Conservation (phyloP, 306 rosid genomes). For the Begonia masoniana region DNA sequence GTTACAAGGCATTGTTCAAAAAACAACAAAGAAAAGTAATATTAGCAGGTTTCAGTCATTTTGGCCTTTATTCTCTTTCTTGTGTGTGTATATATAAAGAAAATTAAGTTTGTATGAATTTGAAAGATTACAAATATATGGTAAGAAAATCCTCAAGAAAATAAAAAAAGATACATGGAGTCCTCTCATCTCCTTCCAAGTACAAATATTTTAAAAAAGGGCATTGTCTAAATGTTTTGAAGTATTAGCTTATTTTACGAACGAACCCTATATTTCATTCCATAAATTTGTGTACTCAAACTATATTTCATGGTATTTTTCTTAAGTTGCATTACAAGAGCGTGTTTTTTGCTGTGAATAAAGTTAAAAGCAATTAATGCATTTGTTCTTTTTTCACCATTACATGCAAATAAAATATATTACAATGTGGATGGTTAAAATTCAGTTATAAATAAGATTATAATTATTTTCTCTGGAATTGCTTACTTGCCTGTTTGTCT, state of each 20-base stretch:
- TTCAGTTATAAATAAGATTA: background rate
- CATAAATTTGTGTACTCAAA: no score
- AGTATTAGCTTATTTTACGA: no score
- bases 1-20: slow-evolving; percentile 26
- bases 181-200: background rate
- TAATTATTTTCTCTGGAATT: background rate
- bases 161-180: background rate
- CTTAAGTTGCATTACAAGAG: background rate
- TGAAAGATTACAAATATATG: no score
- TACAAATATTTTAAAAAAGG: background rate
- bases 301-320: background rate
- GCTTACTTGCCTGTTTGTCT: background rate
- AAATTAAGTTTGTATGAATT: no score
- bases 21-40: slow-evolving; percentile 16
- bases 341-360: background rate
- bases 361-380: no score
- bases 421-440: no score
- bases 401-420: no score
- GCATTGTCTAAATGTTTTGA: background rate
- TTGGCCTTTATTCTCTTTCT: background rate
- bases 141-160: background rate
- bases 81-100: slow-evolving; percentile 1
- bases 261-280: no score
- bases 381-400: no score
- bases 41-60: slow-evolving; percentile 17